Base-by-base conservation (phyloP, 495 filamentous ascomycete species). In the Acidomyces sp. region DNA sequence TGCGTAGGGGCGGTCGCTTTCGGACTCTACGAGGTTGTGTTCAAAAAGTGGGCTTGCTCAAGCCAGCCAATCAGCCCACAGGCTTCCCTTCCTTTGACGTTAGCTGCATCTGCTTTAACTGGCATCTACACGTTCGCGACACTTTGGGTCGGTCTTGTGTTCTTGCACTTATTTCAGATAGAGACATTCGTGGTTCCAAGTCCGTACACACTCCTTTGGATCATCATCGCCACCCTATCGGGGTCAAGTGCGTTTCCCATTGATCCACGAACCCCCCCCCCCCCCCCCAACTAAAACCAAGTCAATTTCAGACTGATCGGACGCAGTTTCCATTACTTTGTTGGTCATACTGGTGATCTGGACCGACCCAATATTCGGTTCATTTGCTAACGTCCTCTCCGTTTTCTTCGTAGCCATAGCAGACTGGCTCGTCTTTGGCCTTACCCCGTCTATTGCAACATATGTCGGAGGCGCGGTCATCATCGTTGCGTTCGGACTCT, bases 31-130 rank as follows among this genome's bases (percentile, higher is more conserved):
- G 48, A 52, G 26, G 48, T 52, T 20, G 34, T 52, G 28, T 47
- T 52, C 48, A 52, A 52, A 44, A 52, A 52, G 25, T 52, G 48
- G 48, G 44, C 48, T 1, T 52, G 43, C 38, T 47, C 48, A 11
- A 46, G 43, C 4, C 23, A 20, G 9, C 48, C 48, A 2, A 39
- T 43, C 23, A 21, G 33, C 24, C 39, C 43, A 5, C 12, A 34
- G 13, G 27, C 36, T 24, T 43, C 34, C 17, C 27, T 52, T 11
- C 43, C 48, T 4, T 21, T 52, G 12, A 52, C 48, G 4, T 24
- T 52, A 12, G 35, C 43, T 4, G 48, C 48, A 3, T 43, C 37
- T 11, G 48, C 43, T 0, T 33, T 52, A 29, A 46, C 44, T 21
- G 48, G 48, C 32, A 28, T 52, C 34, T 47, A 47, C 39, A 52